Evolutionary conservation across 345 rosid species (phyloP), one percentile per base, ranked within the genome.

Genomic region (Gossypium stocksii): DNA sequence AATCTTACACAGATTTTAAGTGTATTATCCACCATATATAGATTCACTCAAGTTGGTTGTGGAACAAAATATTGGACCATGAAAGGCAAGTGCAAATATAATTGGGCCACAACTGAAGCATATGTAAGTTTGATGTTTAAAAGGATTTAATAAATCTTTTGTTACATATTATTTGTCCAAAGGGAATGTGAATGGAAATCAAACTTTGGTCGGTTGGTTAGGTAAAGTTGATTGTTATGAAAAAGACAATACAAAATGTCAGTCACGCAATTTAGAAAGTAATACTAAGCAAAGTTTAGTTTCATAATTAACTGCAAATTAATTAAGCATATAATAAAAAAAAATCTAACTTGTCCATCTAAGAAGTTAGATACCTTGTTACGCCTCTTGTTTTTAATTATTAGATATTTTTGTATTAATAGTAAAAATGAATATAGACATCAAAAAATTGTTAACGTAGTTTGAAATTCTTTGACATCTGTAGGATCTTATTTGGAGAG

Each of bases 141-240:
- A 34, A 5, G 41, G 5, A 34, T 34, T 34, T 34, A 34, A 34
- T 34, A 34, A 34, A 45, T 45, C 49, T 45, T 45, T 45, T 2
- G 2, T 10, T 45, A 45, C 49, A 10, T 10, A 11, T 10, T 45
- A 45, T 34, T 34, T 5, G 13, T 45, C 49, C 13, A 45, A 45
- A 11, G 13, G 58, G 25, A 54, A 54, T 19, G 13, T 0, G 59
- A 19, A 54, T 54, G 59, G 25, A 54, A 54, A n/a, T 54, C 59
- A 7, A 54, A 54, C 20, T 25, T 66, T 66, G 3, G 83, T 76
- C 80, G 84, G 86, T 69, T 74, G 76, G 79, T 84, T 83, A 78
- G 85, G 86, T 80, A 80, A 81, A 77, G 82, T 69, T 53, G 57
- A n/a, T 41, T 70, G 20, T 70, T 38, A 67, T 45, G 59, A 54